Base-by-base conservation (phyloP, 169 alveolate genomes). In the Plasmodium adleri region DNA sequence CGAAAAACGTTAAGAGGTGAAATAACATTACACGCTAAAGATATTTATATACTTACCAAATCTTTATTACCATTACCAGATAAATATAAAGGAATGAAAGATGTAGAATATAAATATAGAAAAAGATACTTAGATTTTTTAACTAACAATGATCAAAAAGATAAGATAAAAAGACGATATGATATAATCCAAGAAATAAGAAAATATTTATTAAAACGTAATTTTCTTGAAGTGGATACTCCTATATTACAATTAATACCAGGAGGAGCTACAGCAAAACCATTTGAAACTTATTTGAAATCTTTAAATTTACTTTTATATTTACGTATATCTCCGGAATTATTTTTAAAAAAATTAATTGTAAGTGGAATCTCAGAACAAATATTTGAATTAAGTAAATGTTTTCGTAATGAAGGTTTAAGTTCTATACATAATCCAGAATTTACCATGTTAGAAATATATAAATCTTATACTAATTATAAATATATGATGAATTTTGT, bases 311-410 rank as follows among this genome's bases (percentile, higher is more conserved):
- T 96, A 95, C 95, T 96, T 66, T 90, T 97, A 12, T 97, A 93
- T 90, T 95, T 97, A 97, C 95, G 99, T 93, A 95, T 97, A 45
- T 98, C 99, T 10, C 99, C 99, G n/a, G 99, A 97, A 91, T 94
- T 98, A 9, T 97, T 96, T 88, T 91, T 98, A 26, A 98, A 98
- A 89, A 95, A 94, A 96, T 94, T 97, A 50, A 95, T 98, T 47
- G 97, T 97, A 17, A 98, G 99, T 43, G 99, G 99, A 6, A 95
- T 97, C 22, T 85, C 93, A 43, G 94, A 89, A 72, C 93, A 95
- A 74, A 98, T 98, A 32, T 98, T 95, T 90, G 99, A 98, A 95
- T 96, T 98, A 15, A 99, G 99, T 64, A 98, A 97, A 88, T 96
- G 98, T 90, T 97, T 97, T 94, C 96, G 99, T 93, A 97, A 97